phyloP scores from a whole-genome alignment of 1,139 yeast species.

The Taphrina wiesneri region DNA sequence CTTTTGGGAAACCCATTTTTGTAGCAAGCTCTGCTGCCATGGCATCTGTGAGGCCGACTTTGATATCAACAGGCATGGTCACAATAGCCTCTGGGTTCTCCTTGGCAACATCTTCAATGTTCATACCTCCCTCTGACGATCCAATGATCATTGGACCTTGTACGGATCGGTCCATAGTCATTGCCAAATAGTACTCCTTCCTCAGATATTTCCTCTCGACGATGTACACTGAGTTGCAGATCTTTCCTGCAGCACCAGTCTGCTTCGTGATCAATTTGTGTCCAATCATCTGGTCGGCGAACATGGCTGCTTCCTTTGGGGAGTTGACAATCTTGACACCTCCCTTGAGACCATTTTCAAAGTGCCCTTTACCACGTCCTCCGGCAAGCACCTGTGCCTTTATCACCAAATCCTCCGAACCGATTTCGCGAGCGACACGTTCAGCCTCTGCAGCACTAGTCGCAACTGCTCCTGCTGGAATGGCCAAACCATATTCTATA shows the following conservation, averaged over 20 bases:
- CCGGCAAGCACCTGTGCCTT: slow-evolving; percentile 99
- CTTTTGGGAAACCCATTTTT: slow-evolving; percentile 75
- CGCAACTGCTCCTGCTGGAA: slow-evolving; percentile 90
- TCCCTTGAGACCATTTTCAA: slow-evolving; percentile 92
- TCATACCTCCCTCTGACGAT: slow-evolving; percentile 99
- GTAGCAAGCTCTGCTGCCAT: slow-evolving; percentile 76
- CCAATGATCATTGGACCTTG: slow-evolving; percentile 94
- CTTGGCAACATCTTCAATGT: slow-evolving; percentile 97
- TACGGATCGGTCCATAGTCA: slow-evolving; percentile 87
- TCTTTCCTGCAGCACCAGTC: slow-evolving; percentile 96
- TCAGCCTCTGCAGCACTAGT: slow-evolving; percentile 85
- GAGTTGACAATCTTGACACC: slow-evolving; percentile 90
- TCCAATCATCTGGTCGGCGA: slow-evolving; percentile 85
- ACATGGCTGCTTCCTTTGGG: slow-evolving; percentile 81
- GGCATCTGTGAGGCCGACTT: slow-evolving; percentile 75
- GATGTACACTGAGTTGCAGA: slow-evolving; percentile 92
- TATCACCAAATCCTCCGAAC: slow-evolving; percentile 72
- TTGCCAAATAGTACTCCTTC: slow-evolving; percentile 94
- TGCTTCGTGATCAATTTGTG: slow-evolving; percentile 96
- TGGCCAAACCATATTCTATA: slow-evolving; percentile 73
- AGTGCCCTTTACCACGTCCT: slow-evolving; percentile 99
- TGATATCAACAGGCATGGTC: slow-evolving; percentile 77
- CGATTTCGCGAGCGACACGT: slow-evolving; percentile 65
- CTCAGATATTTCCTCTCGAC: slow-evolving; percentile 92
- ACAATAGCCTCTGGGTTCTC: slow-evolving; percentile 89